A percentile compares a stretch with the other conserved stretches of the same genome.
Conservation (phyloP, 1,139 yeast species). For the Suhomyces choctaworum region DNA sequence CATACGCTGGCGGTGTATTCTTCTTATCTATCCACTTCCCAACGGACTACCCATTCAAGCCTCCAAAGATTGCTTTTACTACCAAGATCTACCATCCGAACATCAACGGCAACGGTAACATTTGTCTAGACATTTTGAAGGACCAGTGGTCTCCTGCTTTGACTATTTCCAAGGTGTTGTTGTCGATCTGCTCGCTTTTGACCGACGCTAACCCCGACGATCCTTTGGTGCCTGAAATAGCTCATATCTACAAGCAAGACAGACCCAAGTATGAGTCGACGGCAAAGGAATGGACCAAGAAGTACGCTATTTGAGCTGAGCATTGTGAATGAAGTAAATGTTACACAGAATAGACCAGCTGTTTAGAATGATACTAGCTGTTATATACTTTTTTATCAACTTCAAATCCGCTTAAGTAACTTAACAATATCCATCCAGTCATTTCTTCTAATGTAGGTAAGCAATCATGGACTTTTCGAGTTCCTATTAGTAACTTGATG, state of each 20-base stretch:
- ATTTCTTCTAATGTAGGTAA: too few relatives aligned
- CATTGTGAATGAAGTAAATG: not conserved
- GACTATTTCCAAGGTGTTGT: constrained; percentile 83
- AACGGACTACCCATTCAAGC: constrained; percentile 92
- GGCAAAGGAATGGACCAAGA: constrained; percentile 98
- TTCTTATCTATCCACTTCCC: constrained; percentile 92
- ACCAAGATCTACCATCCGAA: constrained; percentile 91
- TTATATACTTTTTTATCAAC: constrained; percentile 7
- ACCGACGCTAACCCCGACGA: constrained; percentile 99
- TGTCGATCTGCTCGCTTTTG: constrained; percentile 84
- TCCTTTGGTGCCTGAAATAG: constrained; percentile 98
- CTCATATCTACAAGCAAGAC: constrained; percentile 94
- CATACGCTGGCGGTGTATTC: constrained; percentile 92
- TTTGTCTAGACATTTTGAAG: constrained; percentile 80
- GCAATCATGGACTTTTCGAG: too few relatives aligned
- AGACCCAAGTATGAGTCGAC: constrained; percentile 93
- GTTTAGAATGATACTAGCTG: constrained; percentile 1
- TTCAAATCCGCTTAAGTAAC: constrained; percentile 4
- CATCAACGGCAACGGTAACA: constrained; percentile 85
- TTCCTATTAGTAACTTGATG: too few relatives aligned
- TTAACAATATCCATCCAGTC: constrained; percentile 3
- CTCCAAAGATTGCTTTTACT: constrained; percentile 88
- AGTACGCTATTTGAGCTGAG: constrained; percentile 75
- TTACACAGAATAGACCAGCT: constrained; percentile 6
- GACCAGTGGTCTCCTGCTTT: constrained; percentile 93